Evolutionary conservation across 169 alveolate genomes (phyloP).

Genomic region (Plasmodium malariae): DNA sequence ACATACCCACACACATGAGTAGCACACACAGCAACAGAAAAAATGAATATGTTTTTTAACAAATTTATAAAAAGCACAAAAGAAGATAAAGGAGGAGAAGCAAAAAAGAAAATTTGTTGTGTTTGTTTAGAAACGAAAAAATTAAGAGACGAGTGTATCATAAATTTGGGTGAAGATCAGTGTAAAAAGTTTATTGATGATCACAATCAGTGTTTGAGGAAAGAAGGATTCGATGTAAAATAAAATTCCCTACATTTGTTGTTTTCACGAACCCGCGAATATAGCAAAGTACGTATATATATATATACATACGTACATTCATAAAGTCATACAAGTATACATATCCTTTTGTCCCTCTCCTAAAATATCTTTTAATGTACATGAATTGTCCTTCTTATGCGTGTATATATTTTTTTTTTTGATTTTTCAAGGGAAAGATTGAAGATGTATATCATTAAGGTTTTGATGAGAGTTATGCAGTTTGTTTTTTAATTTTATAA

Average conservation of each 20-base stretch:
- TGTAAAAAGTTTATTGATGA: slow-evolving; percentile 81
- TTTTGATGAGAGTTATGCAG: too few species aligned
- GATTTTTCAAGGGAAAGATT: too few species aligned
- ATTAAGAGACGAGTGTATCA: slow-evolving; percentile 84
- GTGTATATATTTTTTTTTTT: too few species aligned
- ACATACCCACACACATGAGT: not conserved
- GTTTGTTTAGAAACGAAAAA: slow-evolving; percentile 86
- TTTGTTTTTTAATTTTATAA: too few species aligned
- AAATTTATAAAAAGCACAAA: slow-evolving; percentile 20
- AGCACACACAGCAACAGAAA: not conserved
- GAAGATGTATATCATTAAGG: too few species aligned
- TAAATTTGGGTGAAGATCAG: slow-evolving; percentile 80
- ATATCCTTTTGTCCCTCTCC: too few species aligned
- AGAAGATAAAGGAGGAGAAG: slow-evolving; percentile 40
- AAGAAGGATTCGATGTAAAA: slow-evolving; percentile 83
- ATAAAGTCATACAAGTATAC: too few species aligned
- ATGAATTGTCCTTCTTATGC: too few species aligned
- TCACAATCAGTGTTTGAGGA: slow-evolving; percentile 82
- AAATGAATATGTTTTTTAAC: slow-evolving; percentile 36
- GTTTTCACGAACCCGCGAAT: not conserved
- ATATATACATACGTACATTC: not conserved
- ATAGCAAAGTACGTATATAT: not conserved
- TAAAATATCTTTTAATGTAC: too few species aligned
- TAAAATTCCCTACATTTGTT: not conserved
- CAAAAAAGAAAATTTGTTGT: slow-evolving; percentile 80